A percentile compares a stretch with the other conserved stretches of the same genome.
phyloP scores from a whole-genome alignment of 2,329 filamentous ascomycete species.

The Byssochlamys sp. region DNA sequence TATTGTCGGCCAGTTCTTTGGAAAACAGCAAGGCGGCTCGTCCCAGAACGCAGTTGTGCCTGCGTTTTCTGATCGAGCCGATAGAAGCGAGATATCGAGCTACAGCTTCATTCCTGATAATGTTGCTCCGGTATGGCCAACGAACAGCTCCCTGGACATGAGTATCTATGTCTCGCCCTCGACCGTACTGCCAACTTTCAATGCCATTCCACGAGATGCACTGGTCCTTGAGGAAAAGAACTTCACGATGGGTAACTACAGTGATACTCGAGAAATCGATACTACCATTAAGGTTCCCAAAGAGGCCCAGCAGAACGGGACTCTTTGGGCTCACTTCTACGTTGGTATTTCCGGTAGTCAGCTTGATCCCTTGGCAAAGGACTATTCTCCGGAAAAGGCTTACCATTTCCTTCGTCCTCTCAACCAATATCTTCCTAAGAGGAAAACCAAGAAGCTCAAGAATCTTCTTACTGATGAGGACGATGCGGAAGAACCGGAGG shows the following conservation, averaged over 20 bases:
- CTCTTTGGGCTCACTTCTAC: constrained; percentile 90
- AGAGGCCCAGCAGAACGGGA: constrained; percentile 80
- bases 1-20: constrained; percentile 47
- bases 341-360: constrained; percentile 65
- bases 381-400: constrained; percentile 65
- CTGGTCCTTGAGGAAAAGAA: constrained; percentile 70
- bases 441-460: constrained; percentile 77
- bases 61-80: constrained; percentile 56
- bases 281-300: constrained; percentile 68
- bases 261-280: constrained; percentile 67
- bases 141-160: constrained; percentile 69
- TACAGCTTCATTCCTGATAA: constrained; percentile 50
- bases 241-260: constrained; percentile 69
- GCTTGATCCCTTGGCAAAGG: constrained; percentile 63
- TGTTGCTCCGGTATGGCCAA: constrained; percentile 82
- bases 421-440: constrained; percentile 83
- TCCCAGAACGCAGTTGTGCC: constrained; percentile 41
- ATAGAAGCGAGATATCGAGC: constrained; percentile 27
- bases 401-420: constrained; percentile 77
- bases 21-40: constrained; percentile 23
- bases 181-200: constrained; percentile 55
- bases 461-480: constrained; percentile 60
- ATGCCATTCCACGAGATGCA: constrained; percentile 54
- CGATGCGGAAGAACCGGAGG: constrained; percentile 40
- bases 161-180: constrained; percentile 73